Evolutionary conservation across 805 yeast species (phyloP).

Genomic region (Wickerhamomyces bisporus): DNA sequence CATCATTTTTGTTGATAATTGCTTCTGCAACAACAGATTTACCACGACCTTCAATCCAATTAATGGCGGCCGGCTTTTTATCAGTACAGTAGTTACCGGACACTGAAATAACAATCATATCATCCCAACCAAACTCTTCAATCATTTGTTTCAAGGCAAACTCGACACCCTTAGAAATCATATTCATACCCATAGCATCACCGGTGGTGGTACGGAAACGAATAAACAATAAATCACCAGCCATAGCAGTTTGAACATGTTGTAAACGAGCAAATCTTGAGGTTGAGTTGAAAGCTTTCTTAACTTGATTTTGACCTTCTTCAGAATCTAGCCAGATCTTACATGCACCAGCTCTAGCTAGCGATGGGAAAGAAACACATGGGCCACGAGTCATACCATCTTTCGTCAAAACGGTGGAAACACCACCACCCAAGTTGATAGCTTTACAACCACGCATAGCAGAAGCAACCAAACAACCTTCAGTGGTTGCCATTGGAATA

Average conservation of each 20-base stretch:
- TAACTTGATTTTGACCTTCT: constrained; percentile 79
- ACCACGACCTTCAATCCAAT: constrained; percentile 99
- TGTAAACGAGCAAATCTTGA: constrained; percentile 95
- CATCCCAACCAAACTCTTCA: constrained; percentile 86
- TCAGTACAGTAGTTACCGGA: constrained; percentile 98
- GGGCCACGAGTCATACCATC: constrained; percentile 99
- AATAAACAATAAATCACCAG: constrained; percentile 83
- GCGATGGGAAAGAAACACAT: constrained; percentile 81
- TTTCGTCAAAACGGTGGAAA: constrained; percentile 79
- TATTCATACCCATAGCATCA: constrained; percentile 99
- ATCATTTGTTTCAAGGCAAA: constrained; percentile 77
- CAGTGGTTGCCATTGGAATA: constrained; percentile 99
- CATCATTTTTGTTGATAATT: constrained; percentile 75
- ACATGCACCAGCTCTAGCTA: constrained; percentile 88
- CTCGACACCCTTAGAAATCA: constrained; percentile 98
- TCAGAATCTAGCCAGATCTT: constrained; percentile 94
- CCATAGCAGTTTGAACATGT: constrained; percentile 86
- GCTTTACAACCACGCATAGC: constrained; percentile 99
- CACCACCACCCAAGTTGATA: constrained; percentile 96
- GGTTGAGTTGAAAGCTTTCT: constrained; percentile 91
- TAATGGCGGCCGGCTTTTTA: constrained; percentile 95
- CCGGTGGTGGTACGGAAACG: constrained; percentile 99
- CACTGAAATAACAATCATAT: constrained; percentile 87
- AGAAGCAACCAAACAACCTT: constrained; percentile 97
- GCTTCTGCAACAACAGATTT: constrained; percentile 97